Percentiles rank a stretch among this genome's conserved stretches.
phyloP scores from a whole-genome alignment of 805 yeast species.

The Pichia exigua region DNA sequence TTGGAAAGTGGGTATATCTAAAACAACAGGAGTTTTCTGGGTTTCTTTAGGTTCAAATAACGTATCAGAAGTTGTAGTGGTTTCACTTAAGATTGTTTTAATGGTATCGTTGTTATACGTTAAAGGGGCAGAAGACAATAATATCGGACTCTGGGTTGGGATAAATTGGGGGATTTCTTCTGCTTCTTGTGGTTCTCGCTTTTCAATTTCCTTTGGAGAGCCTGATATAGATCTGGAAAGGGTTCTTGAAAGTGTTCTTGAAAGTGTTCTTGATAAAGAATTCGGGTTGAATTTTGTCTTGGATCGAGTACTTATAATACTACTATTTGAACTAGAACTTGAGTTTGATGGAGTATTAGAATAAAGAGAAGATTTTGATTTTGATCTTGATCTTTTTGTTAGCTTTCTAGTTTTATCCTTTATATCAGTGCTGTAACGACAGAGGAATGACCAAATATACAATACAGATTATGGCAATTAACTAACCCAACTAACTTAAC shows the following conservation, averaged over 20 bases:
- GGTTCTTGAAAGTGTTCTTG: not conserved
- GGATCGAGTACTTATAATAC: not conserved
- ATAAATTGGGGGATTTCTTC: not conserved
- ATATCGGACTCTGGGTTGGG: not conserved
- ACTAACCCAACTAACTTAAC: not conserved
- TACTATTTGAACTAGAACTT: not conserved
- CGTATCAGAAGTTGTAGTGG: not conserved
- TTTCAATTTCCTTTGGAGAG: not conserved
- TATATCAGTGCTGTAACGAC: not conserved
- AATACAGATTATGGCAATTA: not conserved
- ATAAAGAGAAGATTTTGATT: not conserved
- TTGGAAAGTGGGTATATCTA: slow-evolving; percentile 4
- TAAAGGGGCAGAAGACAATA: slow-evolving; percentile 2
- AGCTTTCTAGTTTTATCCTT: slow-evolving; percentile 1
- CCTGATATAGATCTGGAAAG: not conserved
- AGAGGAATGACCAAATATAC: not conserved
- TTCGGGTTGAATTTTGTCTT: not conserved
- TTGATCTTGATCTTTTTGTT: not conserved
- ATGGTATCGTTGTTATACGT: slow-evolving; percentile 1
- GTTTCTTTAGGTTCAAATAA: not conserved
- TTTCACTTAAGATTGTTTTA: slow-evolving; percentile 3
- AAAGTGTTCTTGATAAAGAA: not conserved
- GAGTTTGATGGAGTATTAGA: not conserved
- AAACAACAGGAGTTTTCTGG: not conserved
- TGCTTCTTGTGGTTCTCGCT: not conserved